phyloP scores from a whole-genome alignment of 139 green algal genomes.

The Microglena sp. region DNA sequence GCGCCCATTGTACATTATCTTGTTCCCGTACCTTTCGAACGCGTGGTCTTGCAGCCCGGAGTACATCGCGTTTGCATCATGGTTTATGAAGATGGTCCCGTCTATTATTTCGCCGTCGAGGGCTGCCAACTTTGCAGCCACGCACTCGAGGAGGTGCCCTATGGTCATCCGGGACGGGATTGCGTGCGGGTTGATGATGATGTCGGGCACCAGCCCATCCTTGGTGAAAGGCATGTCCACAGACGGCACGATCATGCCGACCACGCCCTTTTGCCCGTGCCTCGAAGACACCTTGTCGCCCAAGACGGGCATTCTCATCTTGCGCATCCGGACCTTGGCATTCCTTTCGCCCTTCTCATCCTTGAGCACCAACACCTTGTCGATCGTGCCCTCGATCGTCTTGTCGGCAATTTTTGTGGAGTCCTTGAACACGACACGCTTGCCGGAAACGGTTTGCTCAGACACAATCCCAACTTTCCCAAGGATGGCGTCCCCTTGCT shows the following conservation, averaged over 20 bases:
- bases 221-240: slow-evolving; percentile 19
- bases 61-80: slow-evolving; percentile 33
- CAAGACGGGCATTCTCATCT: slow-evolving; percentile 36
- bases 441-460: too few relatives aligned
- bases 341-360: too few relatives aligned
- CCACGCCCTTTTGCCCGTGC: slow-evolving; percentile 21
- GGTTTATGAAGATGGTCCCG: slow-evolving; percentile 10
- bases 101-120: slow-evolving; percentile 35
- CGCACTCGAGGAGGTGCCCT: slow-evolving; percentile 17
- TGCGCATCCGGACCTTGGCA: slow-evolving; percentile 49
- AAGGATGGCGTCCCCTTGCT: too few relatives aligned
- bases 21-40: slow-evolving; percentile 36
- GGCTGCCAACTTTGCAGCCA: slow-evolving; percentile 19
- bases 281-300: slow-evolving; percentile 53
- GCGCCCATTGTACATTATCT: slow-evolving; percentile 48
- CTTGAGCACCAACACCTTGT: neutral
- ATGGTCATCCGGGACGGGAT: slow-evolving; percentile 24
- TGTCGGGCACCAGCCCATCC: slow-evolving; percentile 12
- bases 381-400: neutral
- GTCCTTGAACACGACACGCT: too few relatives aligned
- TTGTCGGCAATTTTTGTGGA: too few relatives aligned
- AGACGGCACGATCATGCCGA: neutral
- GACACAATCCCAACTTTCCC: too few relatives aligned
- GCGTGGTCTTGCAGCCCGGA: slow-evolving; percentile 39
- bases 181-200: slow-evolving; percentile 31